Percentiles rank a stretch among this genome's conserved stretches.
Evolutionary conservation across 1,284 basidiomycete species (phyloP).

Genomic region (Retiboletus fuscus): DNA sequence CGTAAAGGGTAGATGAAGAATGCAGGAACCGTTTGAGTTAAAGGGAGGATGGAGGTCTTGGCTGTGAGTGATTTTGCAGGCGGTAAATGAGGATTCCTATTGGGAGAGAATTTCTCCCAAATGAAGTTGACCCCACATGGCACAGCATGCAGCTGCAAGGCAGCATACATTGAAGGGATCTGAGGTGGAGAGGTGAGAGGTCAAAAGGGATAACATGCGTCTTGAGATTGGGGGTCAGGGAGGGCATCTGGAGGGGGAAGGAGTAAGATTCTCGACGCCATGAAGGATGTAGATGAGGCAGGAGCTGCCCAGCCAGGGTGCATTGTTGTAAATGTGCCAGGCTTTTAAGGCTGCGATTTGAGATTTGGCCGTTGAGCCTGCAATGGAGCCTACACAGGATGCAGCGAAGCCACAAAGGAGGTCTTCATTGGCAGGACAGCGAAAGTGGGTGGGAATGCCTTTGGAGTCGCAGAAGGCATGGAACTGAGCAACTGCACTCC

Average conservation of each 20-base stretch:
- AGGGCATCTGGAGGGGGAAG: not conserved
- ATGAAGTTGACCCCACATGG: slow-evolving; percentile 16
- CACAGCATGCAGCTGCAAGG: not conserved
- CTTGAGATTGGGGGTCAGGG: slow-evolving; percentile 10
- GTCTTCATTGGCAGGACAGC: not conserved
- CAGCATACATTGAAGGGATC: slow-evolving; percentile 6
- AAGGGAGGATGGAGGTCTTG: not conserved
- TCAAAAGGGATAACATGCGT: not conserved
- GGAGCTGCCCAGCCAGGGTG: not conserved
- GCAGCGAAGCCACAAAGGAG: slow-evolving; percentile 18
- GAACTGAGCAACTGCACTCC: not conserved
- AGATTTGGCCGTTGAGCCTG: not conserved
- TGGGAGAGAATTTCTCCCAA: slow-evolving; percentile 22
- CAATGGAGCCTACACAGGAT: not conserved
- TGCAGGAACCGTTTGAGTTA: not conserved
- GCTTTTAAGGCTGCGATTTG: slow-evolving; percentile 12
- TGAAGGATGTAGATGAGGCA: not conserved
- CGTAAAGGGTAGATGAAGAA: slow-evolving; percentile 11
- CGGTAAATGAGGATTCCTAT: slow-evolving; percentile 1
- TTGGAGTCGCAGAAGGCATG: not conserved
- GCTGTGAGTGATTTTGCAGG: not conserved
- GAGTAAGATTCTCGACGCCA: slow-evolving; percentile 1
- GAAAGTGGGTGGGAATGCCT: not conserved
- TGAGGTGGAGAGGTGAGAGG: not conserved
- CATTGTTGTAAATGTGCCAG: slow-evolving; percentile 24